Percentiles rank a stretch among this genome's conserved stretches.
These are phyloP conservation scores for Neurospora terricola DNA, from an alignment of 495 filamentous ascomycete genomes.

Conservation along the genomic window DNA sequence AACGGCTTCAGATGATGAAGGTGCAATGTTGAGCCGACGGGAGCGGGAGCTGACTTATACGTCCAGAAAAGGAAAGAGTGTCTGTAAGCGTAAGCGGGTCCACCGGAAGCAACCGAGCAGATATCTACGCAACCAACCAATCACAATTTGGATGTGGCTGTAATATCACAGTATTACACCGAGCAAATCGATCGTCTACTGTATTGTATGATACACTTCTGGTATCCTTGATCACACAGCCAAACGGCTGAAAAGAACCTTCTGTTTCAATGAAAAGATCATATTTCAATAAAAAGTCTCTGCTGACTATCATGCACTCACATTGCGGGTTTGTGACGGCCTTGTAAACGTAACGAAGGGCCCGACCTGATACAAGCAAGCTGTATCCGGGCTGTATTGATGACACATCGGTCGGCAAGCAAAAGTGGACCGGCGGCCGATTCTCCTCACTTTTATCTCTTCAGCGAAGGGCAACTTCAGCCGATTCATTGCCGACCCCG, in stretches of 20 bases:
- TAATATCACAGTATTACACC: not conserved
- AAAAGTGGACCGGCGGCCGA: not conserved
- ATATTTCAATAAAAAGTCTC: too few relatives aligned
- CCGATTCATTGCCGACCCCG: slow-evolving; percentile 1
- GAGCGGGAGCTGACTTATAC: not conserved
- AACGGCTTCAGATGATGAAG: not conserved
- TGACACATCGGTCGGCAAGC: not conserved
- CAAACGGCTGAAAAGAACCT: not conserved
- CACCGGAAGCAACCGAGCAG: not conserved
- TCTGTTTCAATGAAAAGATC: too few relatives aligned
- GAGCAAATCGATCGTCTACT: not conserved
- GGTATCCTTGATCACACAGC: not conserved
- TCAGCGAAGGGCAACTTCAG: not conserved
- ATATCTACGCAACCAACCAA: not conserved
- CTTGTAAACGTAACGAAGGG: not conserved
- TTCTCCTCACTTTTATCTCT: not conserved
- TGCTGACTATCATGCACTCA: not conserved
- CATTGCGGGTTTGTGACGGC: not conserved
- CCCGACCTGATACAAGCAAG: not conserved
- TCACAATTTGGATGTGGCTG: not conserved
- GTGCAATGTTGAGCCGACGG: not conserved
- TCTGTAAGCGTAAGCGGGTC: not conserved
- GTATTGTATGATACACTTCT: not conserved
- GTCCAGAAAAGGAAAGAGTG: not conserved
- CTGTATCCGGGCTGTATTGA: not conserved